Evolutionary conservation across 306 rosid genomes (phyloP), one percentile per base, ranked within the genome.

Genomic region (Pueraria montana): DNA sequence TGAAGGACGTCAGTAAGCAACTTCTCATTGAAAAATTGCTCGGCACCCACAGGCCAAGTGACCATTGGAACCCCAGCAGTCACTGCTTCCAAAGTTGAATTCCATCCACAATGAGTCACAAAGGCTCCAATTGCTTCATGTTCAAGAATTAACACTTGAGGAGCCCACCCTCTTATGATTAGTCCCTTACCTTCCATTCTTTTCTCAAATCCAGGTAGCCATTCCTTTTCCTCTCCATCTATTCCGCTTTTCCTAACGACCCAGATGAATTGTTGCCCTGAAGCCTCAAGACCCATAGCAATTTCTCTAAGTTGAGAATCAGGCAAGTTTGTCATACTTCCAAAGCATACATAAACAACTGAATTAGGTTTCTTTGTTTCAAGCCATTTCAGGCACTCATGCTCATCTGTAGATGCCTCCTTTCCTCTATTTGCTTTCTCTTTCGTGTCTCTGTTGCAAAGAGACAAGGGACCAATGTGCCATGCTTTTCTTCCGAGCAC

Each of bases 391-490:
- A 84, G 8, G 80, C 88, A 87, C 13, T 77, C 84, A 12, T 65
- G 17, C 16, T 72, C 53, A 12, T 50, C 71, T 11, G 77, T 72
- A 2, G 64, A 36, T 0, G 38, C 14, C 30, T 76, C 87, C 0
- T 59, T 67, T 72, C 83, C 82, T 34, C 86, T 69, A 0, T 67
- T 13, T 10, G 34, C 10, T 71, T 80, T 68, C 0, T 65, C 84
- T 2, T 66, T 42, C 0, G 0, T 7, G 1, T 72, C 55, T 2
- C 4, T 76, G 6, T 63, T 79, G 30, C 80, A 68, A 17, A 88
- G 21, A 48, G 87, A 92, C 6, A 92, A 34, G 0, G 97, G 97
- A 6, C 97, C 97, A 7, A 91, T 80, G 14, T 85, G 93, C 93
- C 97, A 92, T 11, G 87, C 84, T 65, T 36, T 89, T 52, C 83